Evolutionary conservation across 352 stramenopile genomes (phyloP).

Genomic region (Phytophthora pseudosyringae): DNA sequence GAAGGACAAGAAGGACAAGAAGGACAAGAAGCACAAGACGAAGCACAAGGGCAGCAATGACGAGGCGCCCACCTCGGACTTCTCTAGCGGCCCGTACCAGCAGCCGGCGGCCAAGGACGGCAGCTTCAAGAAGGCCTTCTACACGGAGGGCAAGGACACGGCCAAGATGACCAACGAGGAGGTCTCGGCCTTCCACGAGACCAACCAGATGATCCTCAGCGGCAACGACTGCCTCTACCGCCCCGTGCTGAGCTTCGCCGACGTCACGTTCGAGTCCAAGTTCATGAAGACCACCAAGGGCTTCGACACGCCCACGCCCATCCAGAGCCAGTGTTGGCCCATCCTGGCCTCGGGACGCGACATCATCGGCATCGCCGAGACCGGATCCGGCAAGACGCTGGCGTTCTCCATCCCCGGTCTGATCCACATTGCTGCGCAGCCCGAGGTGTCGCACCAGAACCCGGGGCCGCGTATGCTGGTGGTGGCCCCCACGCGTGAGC

Average conservation of each 20-base stretch:
- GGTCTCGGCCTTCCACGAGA: conserved; percentile 86
- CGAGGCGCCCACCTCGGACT: conserved; percentile 44
- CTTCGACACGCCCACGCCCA: conserved; percentile 95
- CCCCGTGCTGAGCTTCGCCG: conserved; percentile 68
- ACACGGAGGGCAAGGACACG: conserved; percentile 75
- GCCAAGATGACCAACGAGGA: conserved; percentile 82
- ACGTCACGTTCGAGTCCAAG: conserved; percentile 82
- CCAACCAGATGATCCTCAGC: conserved; percentile 85
- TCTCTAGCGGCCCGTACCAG: conserved; percentile 77
- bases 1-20: conserved; percentile 53
- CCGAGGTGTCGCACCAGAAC: conserved; percentile 57
- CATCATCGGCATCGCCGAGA: conserved; percentile 94
- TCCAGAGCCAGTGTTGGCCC: conserved; percentile 98
- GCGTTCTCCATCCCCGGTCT: conserved; percentile 96
- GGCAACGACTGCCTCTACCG: conserved; percentile 91
- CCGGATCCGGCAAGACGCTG: conserved; percentile 96
- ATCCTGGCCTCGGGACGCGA: conserved; percentile 88
- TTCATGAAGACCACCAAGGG: conserved; percentile 90
- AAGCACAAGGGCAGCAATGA: conserved; percentile 57
- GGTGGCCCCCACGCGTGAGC: conserved; percentile 93
- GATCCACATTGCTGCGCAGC: conserved; percentile 82
- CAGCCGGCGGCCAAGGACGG: conserved; percentile 66
- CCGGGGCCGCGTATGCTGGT: conserved; percentile 92
- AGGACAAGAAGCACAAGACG: conserved; percentile 59
- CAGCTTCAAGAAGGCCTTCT: conserved; percentile 88